Evolutionary conservation across 805 yeast species (phyloP), one percentile per base, ranked within the genome.

Genomic region (Zygosaccharomyces rouxii): DNA sequence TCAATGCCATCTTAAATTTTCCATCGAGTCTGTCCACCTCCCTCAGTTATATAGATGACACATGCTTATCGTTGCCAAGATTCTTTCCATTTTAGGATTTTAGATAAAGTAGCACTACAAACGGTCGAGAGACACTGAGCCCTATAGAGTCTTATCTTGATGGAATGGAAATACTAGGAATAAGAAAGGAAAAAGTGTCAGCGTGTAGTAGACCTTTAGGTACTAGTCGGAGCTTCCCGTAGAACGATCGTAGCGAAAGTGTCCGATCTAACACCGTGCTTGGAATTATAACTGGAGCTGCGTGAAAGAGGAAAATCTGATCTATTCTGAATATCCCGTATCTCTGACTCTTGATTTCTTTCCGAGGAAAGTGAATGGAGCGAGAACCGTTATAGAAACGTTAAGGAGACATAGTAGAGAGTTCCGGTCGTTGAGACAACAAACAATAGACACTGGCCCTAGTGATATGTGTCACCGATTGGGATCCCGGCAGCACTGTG

Each of bases 51-150:
- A 33, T 33, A 33, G 37, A 33, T 33, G 37, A 33, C 37, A 33
- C 37, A 33, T 33, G 37, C 37, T 33, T 33, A 33, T 33, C 37
- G 19, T 33, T 33, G 21, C 37, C 37, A 33, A 33, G 37, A 33
- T 14, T 33, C 21, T 33, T 33, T 33, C 37, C 37, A 33, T 33
- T 33, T 33, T 33, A 3, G 19, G 37, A 33, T 11, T 33, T 33
- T 33, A 33, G 37, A 33, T 33, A 33, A 33, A 33, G 21, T 18
- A 33, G 37, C 19, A 16, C 10, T 33, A 33, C 4, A 7, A 7
- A 14, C 22, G 19, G 28, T 9, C 21, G 10, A 14, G 37, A 33
- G 37, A 33, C 37, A 33, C 19, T 33, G 21, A 21, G 37, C 37
- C 19, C 37, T 18, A 21, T 7, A 16, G 21, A 33, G 37, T 33